Evolutionary conservation across 192 early-diverging fungal species (phyloP).

Genomic region (Rhizophlyctis rosea): DNA sequence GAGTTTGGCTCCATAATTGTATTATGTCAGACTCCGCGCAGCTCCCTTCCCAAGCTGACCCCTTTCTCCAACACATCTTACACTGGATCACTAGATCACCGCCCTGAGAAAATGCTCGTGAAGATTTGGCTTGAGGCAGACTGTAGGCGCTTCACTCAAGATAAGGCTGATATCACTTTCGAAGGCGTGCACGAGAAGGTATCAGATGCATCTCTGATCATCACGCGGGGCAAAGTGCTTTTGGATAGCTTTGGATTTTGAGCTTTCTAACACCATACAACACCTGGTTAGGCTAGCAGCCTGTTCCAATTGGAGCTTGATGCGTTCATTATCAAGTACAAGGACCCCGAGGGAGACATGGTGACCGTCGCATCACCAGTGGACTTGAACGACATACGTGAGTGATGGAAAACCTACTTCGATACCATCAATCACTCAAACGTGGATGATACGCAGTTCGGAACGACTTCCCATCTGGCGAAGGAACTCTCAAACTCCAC

Average conservation of each 20-base stretch:
- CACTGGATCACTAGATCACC: no score
- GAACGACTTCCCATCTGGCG: not conserved
- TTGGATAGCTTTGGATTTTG: not conserved
- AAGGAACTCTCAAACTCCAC: constrained; percentile 1
- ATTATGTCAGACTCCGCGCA: no score
- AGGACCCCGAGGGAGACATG: constrained; percentile 16
- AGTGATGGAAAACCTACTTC: not conserved
- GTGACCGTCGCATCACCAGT: constrained; percentile 10
- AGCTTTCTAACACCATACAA: not conserved
- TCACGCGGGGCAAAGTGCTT: not conserved
- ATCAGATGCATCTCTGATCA: not conserved
- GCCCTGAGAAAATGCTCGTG: not conserved
- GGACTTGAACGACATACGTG: constrained; percentile 6
- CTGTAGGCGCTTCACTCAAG: not conserved
- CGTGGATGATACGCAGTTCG: not conserved
- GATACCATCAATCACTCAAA: not conserved
- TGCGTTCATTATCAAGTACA: constrained; percentile 2
- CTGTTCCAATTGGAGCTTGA: not conserved
- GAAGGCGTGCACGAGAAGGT: not conserved
- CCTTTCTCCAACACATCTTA: no score
- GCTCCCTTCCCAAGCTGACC: no score
- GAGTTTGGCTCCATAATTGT: no score
- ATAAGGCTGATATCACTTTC: not conserved
- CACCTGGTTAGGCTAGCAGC: constrained; percentile 1
- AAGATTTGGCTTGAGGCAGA: not conserved